Base-by-base conservation (phyloP, 1,139 yeast genomes). In the Zygosaccharomyces sapae region DNA sequence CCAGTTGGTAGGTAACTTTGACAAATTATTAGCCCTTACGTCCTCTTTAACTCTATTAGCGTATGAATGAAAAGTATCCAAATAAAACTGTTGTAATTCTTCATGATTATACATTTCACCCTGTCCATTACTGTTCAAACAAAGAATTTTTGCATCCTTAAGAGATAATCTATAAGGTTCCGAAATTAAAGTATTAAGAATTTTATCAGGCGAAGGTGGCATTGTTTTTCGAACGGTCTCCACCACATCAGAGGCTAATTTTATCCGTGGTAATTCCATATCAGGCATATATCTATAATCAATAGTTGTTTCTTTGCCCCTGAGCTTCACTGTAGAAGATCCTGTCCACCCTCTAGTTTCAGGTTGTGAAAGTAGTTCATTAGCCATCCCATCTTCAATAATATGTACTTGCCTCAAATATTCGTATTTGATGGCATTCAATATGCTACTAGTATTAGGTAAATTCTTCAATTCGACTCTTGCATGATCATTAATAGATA, bases 291-390 rank as follows among this genome's bases (percentile, higher is more conserved):
- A 92, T 59, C 97, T 72, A 65, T 92, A 92, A 65, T 92, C 98
- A 5, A 86, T 77, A 0, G 88, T 78, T 43, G 80, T 79, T 63
- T 90, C 97, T 60, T 94, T 92, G 3, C 78, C 72, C 63, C 98
- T 76, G 44, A 83, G 67, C 44, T 77, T 74, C 44, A 76, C 73
- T 0, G 97, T 90, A 41, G 67, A 66, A 4, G 64, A 66, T 1
- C 96, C 97, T 61, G 83, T 82, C 97, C 97, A 92, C 12, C 96
- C 94, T 58, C 97, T 75, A 0, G 99, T 94, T 61, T 90, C 96
- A 51, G 81, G 80, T 1, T 37, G n/a, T 6, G 41, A 25, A 16
- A 82, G 65, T 0, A 58, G 51, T 4, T 62, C 58, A 0, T 75
- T 76, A 0, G 57, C 55, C 30, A 61, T 56, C 1, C 74, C 70